Evolutionary conservation across 495 filamentous ascomycete species (phyloP), one percentile per base, ranked within the genome.

Genomic region (Letharia lupina): DNA sequence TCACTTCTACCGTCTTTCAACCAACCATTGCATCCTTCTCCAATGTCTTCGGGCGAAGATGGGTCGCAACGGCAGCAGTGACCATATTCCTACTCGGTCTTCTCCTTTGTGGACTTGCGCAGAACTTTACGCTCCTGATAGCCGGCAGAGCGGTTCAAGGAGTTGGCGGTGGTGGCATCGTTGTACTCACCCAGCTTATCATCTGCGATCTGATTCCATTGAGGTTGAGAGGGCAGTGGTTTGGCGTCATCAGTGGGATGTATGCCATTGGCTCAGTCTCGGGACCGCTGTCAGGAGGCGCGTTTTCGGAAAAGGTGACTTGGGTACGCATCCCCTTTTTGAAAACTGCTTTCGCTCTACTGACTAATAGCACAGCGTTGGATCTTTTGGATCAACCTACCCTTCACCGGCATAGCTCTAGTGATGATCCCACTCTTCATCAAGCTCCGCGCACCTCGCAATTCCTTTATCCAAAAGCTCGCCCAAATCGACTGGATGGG

Each of bases 211-310:
- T 89, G 1, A 82, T 81, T 18, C 79, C 80, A 0, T 69, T 76
- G 45, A 68, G 73, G 3, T 68, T 80, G n/a, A 77, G 77, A 20
- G 75, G 74, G 23, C 65, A 83, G 67, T 85, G 80, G 70, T 76
- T 77, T 54, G 82, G 82, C 8, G 77, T 85, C 45, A 64, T 79
- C 39, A 77, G 77, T 41, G 78, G 76, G 8, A 86, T 85, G 80
- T 87, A 85, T 83, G 81, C 83, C 35, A 62, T 91, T 31, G 89
- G 88, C 2, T 85, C 82, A 0, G 87, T 89, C 0, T 76, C 78
- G 4, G 89, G 89, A 0, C 89, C 89, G 6, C 73, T 91, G 44
- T 74, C 90, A 5, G 89, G 86, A 44, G 88, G 87, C n/a, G 86
- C 79, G 1, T 89, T 91, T 64, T 77, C 87, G 7, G 75, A 90